Evolutionary conservation across 2,329 filamentous ascomycete species (phyloP), one percentile per base, ranked within the genome.

Genomic region (Aspergillus ruber): DNA sequence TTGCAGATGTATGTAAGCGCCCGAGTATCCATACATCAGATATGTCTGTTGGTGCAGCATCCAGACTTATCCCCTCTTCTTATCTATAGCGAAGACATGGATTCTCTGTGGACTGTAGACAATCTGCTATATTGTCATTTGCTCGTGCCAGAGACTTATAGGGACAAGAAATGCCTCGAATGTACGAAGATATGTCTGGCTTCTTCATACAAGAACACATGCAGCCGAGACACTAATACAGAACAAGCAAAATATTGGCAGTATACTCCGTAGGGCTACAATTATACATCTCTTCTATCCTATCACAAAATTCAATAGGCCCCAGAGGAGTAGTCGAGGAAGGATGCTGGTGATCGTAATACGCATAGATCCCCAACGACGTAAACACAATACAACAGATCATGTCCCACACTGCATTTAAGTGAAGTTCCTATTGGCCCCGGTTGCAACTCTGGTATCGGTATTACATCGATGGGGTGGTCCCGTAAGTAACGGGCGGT

Each of bases 41-140:
- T 6, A n/a, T 12, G 45, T 50, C 44, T n/a, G 44, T 47, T 47
- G 35, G n/a, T 44, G 35, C 48, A 44, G 42, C 42, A 44, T 20
- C 41, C 15, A 47, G 40, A 23, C 25, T 29, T 6, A 10, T 3
- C 15, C 18, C 38, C 18, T 21, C n/a, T 23, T 23, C 20, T 40
- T 40, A 20, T 35, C 15, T 12, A 29, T 29, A 29, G 25, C 25
- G 3, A 29, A 29, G 8, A 2, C 25, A 12, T 12, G 9, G 12
- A 12, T 29, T 12, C 25, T 29, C 25, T 12, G 25, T 29, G 7
- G 25, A 9, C 9, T 29, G 1, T 9, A 29, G 8, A 29, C 10
- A 27, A 10, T 35, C 13, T 35, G 33, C 13, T 35, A 17, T n/a
- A 35, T n/a, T 15, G 25, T 29, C 25, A 9, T 29, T 29, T 29